These are phyloP conservation scores for Penicillium pulvis DNA, from an alignment of 495 filamentous ascomycete species.

Conservation along the genomic window DNA sequence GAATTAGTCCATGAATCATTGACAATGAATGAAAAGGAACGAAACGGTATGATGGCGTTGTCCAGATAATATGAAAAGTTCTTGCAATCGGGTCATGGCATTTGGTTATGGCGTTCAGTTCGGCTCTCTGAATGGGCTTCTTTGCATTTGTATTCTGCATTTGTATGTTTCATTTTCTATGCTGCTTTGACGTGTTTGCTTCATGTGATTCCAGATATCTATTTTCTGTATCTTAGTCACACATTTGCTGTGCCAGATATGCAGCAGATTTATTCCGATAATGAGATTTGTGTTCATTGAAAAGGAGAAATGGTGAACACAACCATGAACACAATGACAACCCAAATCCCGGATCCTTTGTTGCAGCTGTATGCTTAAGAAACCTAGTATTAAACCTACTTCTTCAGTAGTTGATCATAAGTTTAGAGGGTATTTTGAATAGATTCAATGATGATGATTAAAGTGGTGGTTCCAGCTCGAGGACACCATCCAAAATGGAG, in stretches of 20 bases:
- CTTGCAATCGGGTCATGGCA: not conserved
- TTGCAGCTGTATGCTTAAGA: too few species aligned
- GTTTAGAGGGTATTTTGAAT: not conserved
- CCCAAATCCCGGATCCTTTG: not conserved
- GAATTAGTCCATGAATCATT: not conserved
- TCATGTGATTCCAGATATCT: not conserved
- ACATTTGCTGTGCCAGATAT: not conserved
- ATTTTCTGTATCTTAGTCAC: not conserved
- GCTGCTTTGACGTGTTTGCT: not conserved
- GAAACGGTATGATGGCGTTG: not conserved
- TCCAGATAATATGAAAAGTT: not conserved
- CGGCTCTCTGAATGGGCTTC: not conserved
- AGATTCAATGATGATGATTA: constrained; percentile 27
- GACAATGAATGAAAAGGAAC: not conserved
- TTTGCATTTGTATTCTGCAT: not conserved
- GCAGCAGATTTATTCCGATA: not conserved
- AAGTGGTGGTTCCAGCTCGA: constrained; percentile 71
- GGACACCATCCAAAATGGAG: constrained; percentile 81
- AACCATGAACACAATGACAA: not conserved
- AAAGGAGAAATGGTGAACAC: not conserved
- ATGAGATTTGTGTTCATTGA: not conserved
- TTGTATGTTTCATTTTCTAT: not conserved
- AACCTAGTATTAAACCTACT: not conserved
- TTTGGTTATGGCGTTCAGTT: not conserved
- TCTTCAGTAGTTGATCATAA: not conserved